A percentile compares a stretch with the other conserved stretches of the same genome.
Evolutionary conservation across 2,329 filamentous ascomycete species (phyloP).

Genomic region (Alternaria triticimaculans): DNA sequence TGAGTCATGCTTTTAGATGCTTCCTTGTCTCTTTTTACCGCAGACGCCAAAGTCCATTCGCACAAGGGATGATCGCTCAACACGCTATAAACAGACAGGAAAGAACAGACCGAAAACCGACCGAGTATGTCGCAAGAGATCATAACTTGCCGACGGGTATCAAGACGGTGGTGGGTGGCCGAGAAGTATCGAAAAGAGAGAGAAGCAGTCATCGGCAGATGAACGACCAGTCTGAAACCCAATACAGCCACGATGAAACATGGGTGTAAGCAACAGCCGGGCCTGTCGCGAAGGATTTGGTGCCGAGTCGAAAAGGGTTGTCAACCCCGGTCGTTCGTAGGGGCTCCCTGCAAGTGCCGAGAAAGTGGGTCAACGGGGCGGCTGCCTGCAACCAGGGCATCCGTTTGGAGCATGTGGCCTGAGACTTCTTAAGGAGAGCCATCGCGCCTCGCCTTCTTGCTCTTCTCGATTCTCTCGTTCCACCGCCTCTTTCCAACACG

Average conservation of each 20-base stretch:
- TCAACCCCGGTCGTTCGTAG: conserved; percentile 41
- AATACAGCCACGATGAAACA: conserved; percentile 31
- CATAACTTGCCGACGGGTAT: conserved; percentile 28
- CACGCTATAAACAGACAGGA: conserved; percentile 6
- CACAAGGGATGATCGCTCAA: background rate
- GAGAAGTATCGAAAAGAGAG: conserved; percentile 6
- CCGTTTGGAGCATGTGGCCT: conserved; percentile 26
- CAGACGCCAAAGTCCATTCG: conserved; percentile 4
- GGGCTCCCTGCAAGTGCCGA: conserved; percentile 43
- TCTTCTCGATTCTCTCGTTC: conserved; percentile 56
- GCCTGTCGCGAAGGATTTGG: conserved; percentile 26
- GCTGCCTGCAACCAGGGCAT: conserved; percentile 35
- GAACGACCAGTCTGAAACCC: conserved; percentile 32
- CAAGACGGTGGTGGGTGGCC: conserved; percentile 5
- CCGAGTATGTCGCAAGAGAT: conserved; percentile 18
- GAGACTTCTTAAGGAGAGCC: conserved; percentile 46
- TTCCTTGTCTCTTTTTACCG: conserved; percentile 1
- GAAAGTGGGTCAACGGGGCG: conserved; percentile 41
- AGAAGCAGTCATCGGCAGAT: conserved; percentile 6
- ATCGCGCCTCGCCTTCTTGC: conserved; percentile 49
- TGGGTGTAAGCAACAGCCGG: conserved; percentile 22
- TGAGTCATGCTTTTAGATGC: conserved; percentile 14
- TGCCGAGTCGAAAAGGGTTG: conserved; percentile 35
- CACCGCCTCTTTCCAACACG: conserved; percentile 78
- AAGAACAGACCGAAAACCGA: conserved; percentile 2